Percentiles rank a stretch among this genome's conserved stretches.
These are phyloP conservation scores for Geotrichum phurueaensis DNA, from an alignment of 1,139 yeast genomes.

Conservation along the genomic window DNA sequence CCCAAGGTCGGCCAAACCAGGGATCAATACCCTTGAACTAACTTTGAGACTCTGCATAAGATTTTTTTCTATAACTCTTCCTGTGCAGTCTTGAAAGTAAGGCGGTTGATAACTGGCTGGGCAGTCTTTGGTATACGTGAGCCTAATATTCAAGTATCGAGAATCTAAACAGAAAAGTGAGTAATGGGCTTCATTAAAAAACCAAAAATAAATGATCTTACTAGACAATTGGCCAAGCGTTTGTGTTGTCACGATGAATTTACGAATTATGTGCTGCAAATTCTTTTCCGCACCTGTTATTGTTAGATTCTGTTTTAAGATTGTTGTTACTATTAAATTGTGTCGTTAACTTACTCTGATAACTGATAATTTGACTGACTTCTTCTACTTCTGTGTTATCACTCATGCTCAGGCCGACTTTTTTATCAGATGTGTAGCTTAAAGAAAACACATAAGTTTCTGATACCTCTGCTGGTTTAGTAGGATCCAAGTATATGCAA, in stretches of 20 bases:
- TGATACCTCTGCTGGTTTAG: slow-evolving; percentile 6
- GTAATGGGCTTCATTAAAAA: neutral
- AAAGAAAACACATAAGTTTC: slow-evolving; percentile 16
- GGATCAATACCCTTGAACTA: slow-evolving; percentile 1
- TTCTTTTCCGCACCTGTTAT: slow-evolving; percentile 13
- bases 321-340: neutral
- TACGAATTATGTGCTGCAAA: slow-evolving; percentile 8
- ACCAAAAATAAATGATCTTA: neutral
- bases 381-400: neutral
- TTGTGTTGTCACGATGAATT: slow-evolving; percentile 15
- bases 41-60: slow-evolving; percentile 1
- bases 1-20: slow-evolving; percentile 10
- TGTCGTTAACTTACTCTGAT: slow-evolving; percentile 5
- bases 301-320: neutral
- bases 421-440: slow-evolving; percentile 11
- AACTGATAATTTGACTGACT: neutral
- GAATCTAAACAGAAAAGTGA: slow-evolving; percentile 2
- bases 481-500: slow-evolving; percentile 11
- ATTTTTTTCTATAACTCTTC: neutral
- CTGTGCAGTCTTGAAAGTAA: slow-evolving; percentile 15
- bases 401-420: slow-evolving; percentile 9
- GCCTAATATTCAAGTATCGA: slow-evolving; percentile 15
- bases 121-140: slow-evolving; percentile 15
- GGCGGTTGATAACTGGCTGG: slow-evolving; percentile 18
- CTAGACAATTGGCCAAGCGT: slow-evolving; percentile 11